Evolutionary conservation across 192 early-diverging fungal genomes (phyloP).

Genomic region (Coemansia sp.): DNA sequence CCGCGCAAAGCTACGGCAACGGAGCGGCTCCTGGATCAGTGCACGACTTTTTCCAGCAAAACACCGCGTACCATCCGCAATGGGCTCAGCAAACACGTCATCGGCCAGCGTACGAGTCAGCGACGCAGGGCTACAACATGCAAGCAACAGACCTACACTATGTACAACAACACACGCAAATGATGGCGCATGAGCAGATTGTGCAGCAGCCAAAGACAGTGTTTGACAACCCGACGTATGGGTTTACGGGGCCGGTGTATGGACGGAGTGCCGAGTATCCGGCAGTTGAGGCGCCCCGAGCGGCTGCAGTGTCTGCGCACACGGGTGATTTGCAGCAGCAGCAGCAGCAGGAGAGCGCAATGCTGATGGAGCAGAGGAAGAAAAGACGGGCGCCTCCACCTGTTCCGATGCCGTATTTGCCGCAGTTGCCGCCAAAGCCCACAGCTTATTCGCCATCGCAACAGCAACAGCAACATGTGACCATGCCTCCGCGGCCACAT

Average conservation of each 20-base stretch:
- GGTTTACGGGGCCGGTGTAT: slow-evolving; percentile 39
- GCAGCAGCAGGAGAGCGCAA: neutral
- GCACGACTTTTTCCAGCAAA: slow-evolving; percentile 47
- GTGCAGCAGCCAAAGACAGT: slow-evolving; percentile 46
- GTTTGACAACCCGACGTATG: slow-evolving; percentile 57
- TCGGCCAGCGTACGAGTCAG: neutral
- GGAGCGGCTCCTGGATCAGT: slow-evolving; percentile 19
- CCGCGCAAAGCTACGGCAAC: neutral
- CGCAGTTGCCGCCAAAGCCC: neutral
- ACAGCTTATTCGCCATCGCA: neutral
- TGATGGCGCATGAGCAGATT: slow-evolving; percentile 5
- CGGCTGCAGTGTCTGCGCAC: neutral
- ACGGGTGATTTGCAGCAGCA: neutral
- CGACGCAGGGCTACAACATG: slow-evolving; percentile 8
- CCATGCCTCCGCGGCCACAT: neutral
- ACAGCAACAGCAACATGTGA: neutral
- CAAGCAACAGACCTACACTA: slow-evolving; percentile 7
- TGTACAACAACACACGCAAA: slow-evolving; percentile 1
- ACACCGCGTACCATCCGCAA: slow-evolving; percentile 19
- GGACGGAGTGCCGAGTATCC: slow-evolving; percentile 7
- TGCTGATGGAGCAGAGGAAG: neutral
- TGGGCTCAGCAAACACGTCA: neutral
- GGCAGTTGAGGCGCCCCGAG: slow-evolving; percentile 6
- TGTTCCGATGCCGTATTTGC: neutral
- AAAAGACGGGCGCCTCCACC: neutral